Base-by-base conservation (phyloP, 2,329 filamentous ascomycete species). In the Penicillium sp. region DNA sequence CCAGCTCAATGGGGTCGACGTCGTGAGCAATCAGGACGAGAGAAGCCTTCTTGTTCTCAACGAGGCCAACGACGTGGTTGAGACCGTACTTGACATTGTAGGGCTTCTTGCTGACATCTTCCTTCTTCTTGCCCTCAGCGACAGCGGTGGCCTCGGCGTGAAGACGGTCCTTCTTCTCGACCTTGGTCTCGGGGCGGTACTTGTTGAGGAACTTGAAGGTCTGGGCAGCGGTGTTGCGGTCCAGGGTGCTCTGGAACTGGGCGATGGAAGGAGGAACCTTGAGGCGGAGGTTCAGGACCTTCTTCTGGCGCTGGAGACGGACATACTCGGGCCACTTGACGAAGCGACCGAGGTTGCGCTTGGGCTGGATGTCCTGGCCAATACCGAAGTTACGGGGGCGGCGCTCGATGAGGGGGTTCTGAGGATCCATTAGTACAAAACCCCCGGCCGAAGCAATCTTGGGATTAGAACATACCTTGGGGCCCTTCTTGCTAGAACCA, bases 341-440 rank as follows among this genome's bases (percentile, higher is more conserved):
- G 92, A 99, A 97, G 82, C 93, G 93, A 75, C 91, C 92, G 68
- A 97, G 88, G 87, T 99, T 98, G 80, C 93, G 91, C 81, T 88
- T 89, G 77, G 94, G 93, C 86, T 98, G 95, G 84, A 98, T 93
- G 85, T 97, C 94, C 88, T 98, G 93, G 80, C 95, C 95, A 81
- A 99, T 96, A 81, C 94, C 95, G 84, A 88, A 99, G 92, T 99
- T 99, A 80, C 91, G 91, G 76, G 92, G 84, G 76, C 93, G 92
- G 88, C 95, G 96, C 92, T 99, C 95, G 84, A 99, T 89, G 80
- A 99, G 93, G 81, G 95, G 95, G 90, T 98, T 99, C 95, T 99
- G 68, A 57, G 7, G 54, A 47, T 5, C 13, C 7, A 44, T 73
- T 69, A 72, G 67, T 53, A 53, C 57, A 11, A 41, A 41, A 13